phyloP scores from a whole-genome alignment of 768 basidiomycete genomes.

The Suillus placidus region DNA sequence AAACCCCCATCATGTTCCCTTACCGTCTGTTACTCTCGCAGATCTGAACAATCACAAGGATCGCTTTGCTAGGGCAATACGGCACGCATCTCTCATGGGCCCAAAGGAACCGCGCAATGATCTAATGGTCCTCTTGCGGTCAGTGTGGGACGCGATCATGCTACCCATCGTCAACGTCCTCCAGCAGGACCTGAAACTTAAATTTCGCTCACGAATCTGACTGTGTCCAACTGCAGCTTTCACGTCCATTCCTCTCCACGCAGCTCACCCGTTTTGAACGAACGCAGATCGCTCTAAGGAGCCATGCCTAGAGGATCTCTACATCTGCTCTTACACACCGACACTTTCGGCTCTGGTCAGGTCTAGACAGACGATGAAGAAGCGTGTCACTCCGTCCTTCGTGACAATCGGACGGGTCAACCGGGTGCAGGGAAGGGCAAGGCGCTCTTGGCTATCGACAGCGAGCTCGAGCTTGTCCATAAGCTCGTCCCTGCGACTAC shows the following conservation, averaged over 20 bases:
- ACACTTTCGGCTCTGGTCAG: constrained; percentile 12
- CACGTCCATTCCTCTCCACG: too few relatives aligned
- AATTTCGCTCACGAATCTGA: constrained; percentile 3
- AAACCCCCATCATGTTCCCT: constrained; percentile 16
- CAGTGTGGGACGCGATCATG: constrained; percentile 6
- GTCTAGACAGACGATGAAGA: constrained; percentile 7
- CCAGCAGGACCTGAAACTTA: not conserved
- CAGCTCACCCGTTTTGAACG: too few relatives aligned
- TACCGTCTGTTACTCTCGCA: constrained; percentile 18
- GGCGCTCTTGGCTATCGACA: not conserved
- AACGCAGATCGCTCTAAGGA: too few relatives aligned
- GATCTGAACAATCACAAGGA: constrained; percentile 17
- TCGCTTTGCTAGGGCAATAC: constrained; percentile 12
- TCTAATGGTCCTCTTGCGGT: constrained; percentile 3
- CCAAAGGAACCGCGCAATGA: constrained; percentile 18
- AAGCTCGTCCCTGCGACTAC: constrained; percentile 18
- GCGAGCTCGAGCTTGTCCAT: constrained; percentile 19
- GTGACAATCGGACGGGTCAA: constrained; percentile 9
- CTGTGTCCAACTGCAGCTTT: too few relatives aligned
- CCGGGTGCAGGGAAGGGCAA: constrained; percentile 3
- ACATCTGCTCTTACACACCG: constrained; percentile 18
- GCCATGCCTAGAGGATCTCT: too few relatives aligned
- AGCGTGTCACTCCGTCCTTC: not conserved
- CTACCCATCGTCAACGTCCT: constrained; percentile 6
- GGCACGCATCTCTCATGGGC: constrained; percentile 9